These are phyloP conservation scores for Lichtheimia corymbifera DNA, from an alignment of 371 early-diverging fungal genomes.

Conservation along the genomic window DNA sequence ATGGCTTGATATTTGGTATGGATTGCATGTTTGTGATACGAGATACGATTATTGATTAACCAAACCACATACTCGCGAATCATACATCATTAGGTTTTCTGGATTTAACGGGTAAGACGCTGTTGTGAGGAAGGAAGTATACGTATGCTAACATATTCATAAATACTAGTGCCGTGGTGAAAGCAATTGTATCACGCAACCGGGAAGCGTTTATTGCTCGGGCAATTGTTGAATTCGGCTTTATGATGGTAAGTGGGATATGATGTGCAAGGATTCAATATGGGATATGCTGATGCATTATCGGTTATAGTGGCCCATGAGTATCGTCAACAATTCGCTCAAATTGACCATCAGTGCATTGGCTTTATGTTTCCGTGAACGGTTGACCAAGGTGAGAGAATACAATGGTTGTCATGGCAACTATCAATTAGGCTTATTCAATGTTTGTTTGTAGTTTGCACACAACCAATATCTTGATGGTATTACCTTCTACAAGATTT, in stretches of 20 bases:
- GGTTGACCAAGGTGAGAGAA: constrained; percentile 63
- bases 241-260: constrained; percentile 66
- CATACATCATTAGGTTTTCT: constrained; percentile 53
- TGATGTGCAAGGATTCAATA: not conserved
- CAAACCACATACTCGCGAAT: no score
- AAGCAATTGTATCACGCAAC: constrained; percentile 73
- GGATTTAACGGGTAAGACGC: constrained; percentile 64
- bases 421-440: not conserved
- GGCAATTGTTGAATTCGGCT: constrained; percentile 66
- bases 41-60: no score
- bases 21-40: no score
- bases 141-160: not conserved
- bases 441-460: constrained; percentile 55
- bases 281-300: not conserved
- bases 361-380: constrained; percentile 76
- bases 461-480: constrained; percentile 82
- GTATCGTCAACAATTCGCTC: constrained; percentile 74
- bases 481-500: constrained; percentile 81
- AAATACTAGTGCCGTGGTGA: constrained; percentile 58
- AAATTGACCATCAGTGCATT: constrained; percentile 71
- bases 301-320: constrained; percentile 68
- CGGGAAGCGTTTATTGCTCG: constrained; percentile 63
- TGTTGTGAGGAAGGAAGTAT: not conserved
- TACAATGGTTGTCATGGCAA: not conserved
- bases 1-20: constrained; percentile 71